These are phyloP conservation scores for Leishmania lainsoni DNA, from an alignment of 208 protist genomes.

Conservation along the genomic window DNA sequence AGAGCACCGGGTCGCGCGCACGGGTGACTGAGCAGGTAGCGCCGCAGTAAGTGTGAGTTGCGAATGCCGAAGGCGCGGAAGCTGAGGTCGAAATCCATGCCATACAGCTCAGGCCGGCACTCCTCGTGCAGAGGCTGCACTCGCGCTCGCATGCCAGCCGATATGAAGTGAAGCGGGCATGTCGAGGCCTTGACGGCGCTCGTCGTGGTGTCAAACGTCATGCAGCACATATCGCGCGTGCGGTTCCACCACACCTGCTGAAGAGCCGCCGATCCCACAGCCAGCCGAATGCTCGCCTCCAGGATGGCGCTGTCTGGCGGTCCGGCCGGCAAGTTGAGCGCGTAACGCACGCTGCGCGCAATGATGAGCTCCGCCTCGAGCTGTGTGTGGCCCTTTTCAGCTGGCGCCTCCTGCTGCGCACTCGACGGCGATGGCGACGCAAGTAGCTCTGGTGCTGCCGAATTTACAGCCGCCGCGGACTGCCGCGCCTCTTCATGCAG, in stretches of 20 bases:
- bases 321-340: slow-evolving; percentile 51
- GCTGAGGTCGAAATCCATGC: slow-evolving; percentile 91
- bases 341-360: slow-evolving; percentile 70
- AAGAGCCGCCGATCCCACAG: slow-evolving; percentile 51
- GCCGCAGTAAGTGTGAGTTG: slow-evolving; percentile 83
- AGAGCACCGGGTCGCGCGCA: slow-evolving; percentile 82
- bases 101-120: slow-evolving; percentile 80
- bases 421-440: background rate
- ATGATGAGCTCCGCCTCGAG: slow-evolving; percentile 76
- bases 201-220: slow-evolving; percentile 71
- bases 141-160: slow-evolving; percentile 52
- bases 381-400: slow-evolving; percentile 12
- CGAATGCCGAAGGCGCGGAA: slow-evolving; percentile 90
- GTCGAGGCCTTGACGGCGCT: slow-evolving; percentile 65
- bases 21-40: slow-evolving; percentile 80
- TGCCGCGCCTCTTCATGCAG: slow-evolving; percentile 13
- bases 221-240: slow-evolving; percentile 59
- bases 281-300: slow-evolving; percentile 71
- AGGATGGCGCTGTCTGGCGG: slow-evolving; percentile 69
- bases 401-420: background rate
- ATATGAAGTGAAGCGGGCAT: slow-evolving; percentile 49
- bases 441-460: background rate
- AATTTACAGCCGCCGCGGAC: background rate
- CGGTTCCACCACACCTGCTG: slow-evolving; percentile 92
- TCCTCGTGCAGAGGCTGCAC: slow-evolving; percentile 86